Base-by-base conservation (phyloP, 306 rosid genomes). In the Cucumis hystrix region DNA sequence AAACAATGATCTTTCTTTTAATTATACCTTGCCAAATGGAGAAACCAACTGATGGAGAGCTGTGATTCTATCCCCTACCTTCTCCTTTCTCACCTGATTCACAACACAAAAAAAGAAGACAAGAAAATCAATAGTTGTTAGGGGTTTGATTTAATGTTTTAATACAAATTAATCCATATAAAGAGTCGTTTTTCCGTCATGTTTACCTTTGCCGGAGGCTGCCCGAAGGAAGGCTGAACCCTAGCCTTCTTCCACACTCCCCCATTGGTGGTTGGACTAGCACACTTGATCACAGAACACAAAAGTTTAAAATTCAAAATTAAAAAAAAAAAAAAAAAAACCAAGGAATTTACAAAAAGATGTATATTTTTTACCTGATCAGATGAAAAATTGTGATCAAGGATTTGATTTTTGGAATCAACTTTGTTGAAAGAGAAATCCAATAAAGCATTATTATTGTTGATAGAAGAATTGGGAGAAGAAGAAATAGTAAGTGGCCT, bases 11-110 rank as follows among this genome's bases (percentile, higher is more conserved):
- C 17, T 68, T 70, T 43, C 21, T 49, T 64, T 23, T 41, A 18
- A 16, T 30, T 81, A 47, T 47, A 89, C 97, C 97, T 92, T 92
- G 82, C 97, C 97, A 80, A 92, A 92, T 75, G 97, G 97, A 81
- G 96, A 92, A 82, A 92, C 97, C 51, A 92, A 82, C 81, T 92
- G 97, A 82, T 92, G 97, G 76, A 92, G 97, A 0, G 96, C 80
- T 78, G 97, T 92, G 80, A 92, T 90, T 87, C 96, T 92, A 81
- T 88, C 97, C 12, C 93, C 97, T 6, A 92, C 90, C 84, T 92
- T 92, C 91, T 92, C 97, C 87, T 92, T 92, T 75, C 97, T 88
- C 88, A 88, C 96, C 96, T 92, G 87, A 49, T 77, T 76, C 81
- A 67, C 43, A 77, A 80, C 49, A 71, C 60, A 18, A 39, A 66